Base-by-base conservation (phyloP, 257 asterid species). In the Jacaranda copaia region DNA sequence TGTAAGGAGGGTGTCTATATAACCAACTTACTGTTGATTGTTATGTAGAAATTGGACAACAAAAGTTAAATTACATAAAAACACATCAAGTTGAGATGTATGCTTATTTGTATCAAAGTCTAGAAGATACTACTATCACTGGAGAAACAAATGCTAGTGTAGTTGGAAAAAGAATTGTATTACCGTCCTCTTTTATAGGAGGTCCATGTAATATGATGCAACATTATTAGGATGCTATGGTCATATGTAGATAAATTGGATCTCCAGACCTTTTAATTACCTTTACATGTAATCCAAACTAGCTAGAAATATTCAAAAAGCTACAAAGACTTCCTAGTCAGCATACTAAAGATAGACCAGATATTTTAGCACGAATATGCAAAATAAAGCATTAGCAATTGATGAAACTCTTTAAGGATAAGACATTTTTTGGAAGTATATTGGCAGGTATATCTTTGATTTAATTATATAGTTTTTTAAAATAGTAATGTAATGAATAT, bases 261-360 rank as follows among this genome's bases (percentile, higher is more conserved):
- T 9, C 56, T 10, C 56, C 56, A 14, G n/a, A 49, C n/a, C 9
- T 49, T 49, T 49, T 49, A 16, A 49, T 49, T 11, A 49, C 56
- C 9, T 49, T 49, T 49, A 49, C 56, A 5, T 49, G 0, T 6
- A 49, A 49, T 14, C 56, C 56, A 4, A 49, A 49, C 1, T 48
- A 43, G 74, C 58, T 42, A 15, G 59, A 68, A 19, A 68, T 68
- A 8, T 3, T 43, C 19, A 68, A n/a, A 68, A 60, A 68, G n/a
- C 42, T 68, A 1, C 42, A 12, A 18, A 20, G 42, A 16, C 40
- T 62, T 11, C 46, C 18, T 32, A 11, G 10, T 49, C 59, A 68
- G 15, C 59, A 14, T 16, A 6, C 9, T 14, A 60, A 48, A 2
- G 74, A 68, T 68, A 48, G 74, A 45, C 42, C 43, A 8, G 18